Conservation (phyloP, 371 early-diverging fungal species). For the Syncephalastrum contaminatum region DNA sequence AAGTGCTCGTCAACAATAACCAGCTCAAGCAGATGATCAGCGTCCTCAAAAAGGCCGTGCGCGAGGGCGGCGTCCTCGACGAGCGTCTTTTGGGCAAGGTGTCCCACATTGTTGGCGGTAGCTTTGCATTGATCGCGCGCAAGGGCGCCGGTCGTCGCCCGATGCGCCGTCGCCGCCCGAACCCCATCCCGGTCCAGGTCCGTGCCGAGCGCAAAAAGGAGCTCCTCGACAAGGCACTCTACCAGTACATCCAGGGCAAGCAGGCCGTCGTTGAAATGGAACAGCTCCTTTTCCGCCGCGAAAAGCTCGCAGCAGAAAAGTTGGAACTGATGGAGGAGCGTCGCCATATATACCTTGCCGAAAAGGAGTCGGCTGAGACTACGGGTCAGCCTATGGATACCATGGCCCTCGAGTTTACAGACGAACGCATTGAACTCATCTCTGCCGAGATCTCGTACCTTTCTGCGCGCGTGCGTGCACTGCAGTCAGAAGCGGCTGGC, state of each 20-base stretch:
- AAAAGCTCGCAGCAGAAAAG: constrained; percentile 68
- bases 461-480: constrained; percentile 66
- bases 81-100: constrained; percentile 40
- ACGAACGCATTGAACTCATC: constrained; percentile 81
- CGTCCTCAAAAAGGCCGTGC: constrained; percentile 50
- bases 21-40: constrained; percentile 55
- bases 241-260: constrained; percentile 50
- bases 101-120: constrained; percentile 45
- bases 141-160: constrained; percentile 19
- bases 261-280: constrained; percentile 53
- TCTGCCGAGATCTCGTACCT: constrained; percentile 82
- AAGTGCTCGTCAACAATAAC: constrained; percentile 53
- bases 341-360: constrained; percentile 62
- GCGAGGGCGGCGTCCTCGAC: constrained; percentile 48
- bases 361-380: constrained; percentile 54
- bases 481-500: constrained; percentile 74
- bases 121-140: constrained; percentile 33
- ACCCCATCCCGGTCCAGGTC: constrained; percentile 39
- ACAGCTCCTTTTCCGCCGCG: constrained; percentile 52
- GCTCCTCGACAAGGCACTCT: constrained; percentile 61
- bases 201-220: constrained; percentile 55
- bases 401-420: constrained; percentile 66
- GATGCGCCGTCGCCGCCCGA: constrained; percentile 17
- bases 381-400: constrained; percentile 51
- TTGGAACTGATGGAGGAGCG: constrained; percentile 70